Percentiles rank a stretch among this genome's conserved stretches.
phyloP scores from a whole-genome alignment of 345 rosid genomes.

The Citrus reticulata region DNA sequence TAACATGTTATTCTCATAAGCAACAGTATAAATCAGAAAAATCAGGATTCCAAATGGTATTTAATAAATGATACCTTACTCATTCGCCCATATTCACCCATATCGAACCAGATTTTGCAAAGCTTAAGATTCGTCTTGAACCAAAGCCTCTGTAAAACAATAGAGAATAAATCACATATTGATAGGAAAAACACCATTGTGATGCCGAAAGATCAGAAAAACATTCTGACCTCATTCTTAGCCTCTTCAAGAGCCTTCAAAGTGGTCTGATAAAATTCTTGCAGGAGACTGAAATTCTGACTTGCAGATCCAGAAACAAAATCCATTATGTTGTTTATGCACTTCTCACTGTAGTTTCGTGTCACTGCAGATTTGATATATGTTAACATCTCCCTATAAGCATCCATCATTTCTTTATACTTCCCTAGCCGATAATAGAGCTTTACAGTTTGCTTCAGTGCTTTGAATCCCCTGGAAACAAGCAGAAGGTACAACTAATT shows the following conservation, averaged over 20 bases:
- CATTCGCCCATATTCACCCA: slow-evolving; percentile 97
- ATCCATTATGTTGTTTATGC: slow-evolving; percentile 98
- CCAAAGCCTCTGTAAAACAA: slow-evolving; percentile 84
- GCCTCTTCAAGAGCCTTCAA: slow-evolving; percentile 98
- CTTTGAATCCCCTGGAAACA: slow-evolving; percentile 87
- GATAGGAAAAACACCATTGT: not conserved
- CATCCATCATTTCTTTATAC: slow-evolving; percentile 94
- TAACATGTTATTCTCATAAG: not conserved
- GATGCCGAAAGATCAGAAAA: not conserved
- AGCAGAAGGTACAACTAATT: not conserved
- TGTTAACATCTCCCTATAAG: slow-evolving; percentile 89
- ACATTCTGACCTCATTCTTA: slow-evolving; percentile 73
- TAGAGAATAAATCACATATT: slow-evolving; percentile 18
- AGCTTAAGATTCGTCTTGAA: slow-evolving; percentile 98
- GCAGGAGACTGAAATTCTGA: slow-evolving; percentile 83
- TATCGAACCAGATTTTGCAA: slow-evolving; percentile 98
- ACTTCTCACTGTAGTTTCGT: slow-evolving; percentile 94
- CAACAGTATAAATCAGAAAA: not conserved
- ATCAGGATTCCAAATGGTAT: not conserved
- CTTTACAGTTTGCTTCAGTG: slow-evolving; percentile 96
- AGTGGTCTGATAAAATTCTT: slow-evolving; percentile 94
- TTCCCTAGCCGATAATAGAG: slow-evolving; percentile 87
- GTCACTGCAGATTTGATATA: slow-evolving; percentile 98
- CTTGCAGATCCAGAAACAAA: slow-evolving; percentile 99
- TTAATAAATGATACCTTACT: slow-evolving; percentile 56